Conservation (phyloP, 169 alveolate genomes). For the Ichthyophthirius multifiliis region DNA sequence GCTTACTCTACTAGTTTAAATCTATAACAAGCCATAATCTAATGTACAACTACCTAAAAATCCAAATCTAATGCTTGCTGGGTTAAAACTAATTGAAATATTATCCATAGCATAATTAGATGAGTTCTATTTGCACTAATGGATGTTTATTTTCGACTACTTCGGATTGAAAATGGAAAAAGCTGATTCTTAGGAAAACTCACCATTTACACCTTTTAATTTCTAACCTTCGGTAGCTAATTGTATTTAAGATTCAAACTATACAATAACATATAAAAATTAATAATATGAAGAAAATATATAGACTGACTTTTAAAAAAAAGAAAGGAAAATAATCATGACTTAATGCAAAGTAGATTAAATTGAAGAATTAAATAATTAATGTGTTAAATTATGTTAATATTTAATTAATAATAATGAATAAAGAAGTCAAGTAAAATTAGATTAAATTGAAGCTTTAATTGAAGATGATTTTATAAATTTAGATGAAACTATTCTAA, state of each 20-base stretch:
- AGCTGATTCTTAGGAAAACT: too few relatives aligned
- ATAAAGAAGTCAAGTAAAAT: background rate
- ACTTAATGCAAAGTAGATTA: constrained; percentile 33
- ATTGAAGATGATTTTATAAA: constrained; percentile 43
- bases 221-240: constrained; percentile 29
- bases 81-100: constrained; percentile 28
- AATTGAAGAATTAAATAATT: constrained; percentile 7
- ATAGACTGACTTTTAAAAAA: background rate
- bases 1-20: too few relatives aligned
- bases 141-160: constrained; percentile 40
- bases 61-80: constrained; percentile 22
- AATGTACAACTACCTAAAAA: too few relatives aligned
- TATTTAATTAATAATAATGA: constrained; percentile 21
- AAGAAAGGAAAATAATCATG: constrained; percentile 27
- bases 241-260: background rate
- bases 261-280: background rate
- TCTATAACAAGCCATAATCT: too few relatives aligned
- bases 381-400: constrained; percentile 15
- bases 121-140: constrained; percentile 36
- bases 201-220: too few relatives aligned
- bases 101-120: constrained; percentile 29
- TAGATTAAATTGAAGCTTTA: constrained; percentile 26
- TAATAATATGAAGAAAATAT: constrained; percentile 2
- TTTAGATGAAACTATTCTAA: constrained; percentile 33
- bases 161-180: too few relatives aligned